Percentiles rank a stretch among this genome's conserved stretches.
Evolutionary conservation across 208 protist genomes (phyloP).

Genomic region (Leishmania gerbilli): DNA sequence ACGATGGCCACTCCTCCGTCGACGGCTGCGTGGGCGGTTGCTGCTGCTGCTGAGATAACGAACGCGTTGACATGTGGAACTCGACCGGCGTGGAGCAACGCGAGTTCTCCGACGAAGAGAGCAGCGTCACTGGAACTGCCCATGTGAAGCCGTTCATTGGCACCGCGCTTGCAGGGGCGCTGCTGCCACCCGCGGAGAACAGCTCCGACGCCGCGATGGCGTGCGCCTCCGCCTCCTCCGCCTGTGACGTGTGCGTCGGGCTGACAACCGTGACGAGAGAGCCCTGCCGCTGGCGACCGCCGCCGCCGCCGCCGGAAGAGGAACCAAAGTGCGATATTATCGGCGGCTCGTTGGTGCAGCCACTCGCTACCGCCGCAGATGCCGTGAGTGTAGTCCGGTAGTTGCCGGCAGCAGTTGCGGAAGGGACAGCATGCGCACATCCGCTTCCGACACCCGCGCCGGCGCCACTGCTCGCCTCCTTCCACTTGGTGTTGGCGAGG

Average conservation of each 20-base stretch:
- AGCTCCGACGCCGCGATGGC: not conserved
- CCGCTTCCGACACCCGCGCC: not conserved
- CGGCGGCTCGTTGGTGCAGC: not conserved
- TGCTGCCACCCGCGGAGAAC: not conserved
- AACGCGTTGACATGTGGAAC: not conserved
- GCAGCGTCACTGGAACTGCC: not conserved
- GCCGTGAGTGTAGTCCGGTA: not conserved
- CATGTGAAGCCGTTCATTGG: not conserved
- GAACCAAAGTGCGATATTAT: not conserved
- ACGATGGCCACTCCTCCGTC: not conserved
- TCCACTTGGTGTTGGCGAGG: slow-evolving; percentile 6
- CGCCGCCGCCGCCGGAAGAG: not conserved
- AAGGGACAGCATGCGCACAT: not conserved
- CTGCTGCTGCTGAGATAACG: not conserved
- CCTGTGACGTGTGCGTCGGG: slow-evolving; percentile 17
- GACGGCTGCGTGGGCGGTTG: not conserved
- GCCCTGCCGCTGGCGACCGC: slow-evolving; percentile 14
- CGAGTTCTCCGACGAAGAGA: slow-evolving; percentile 1
- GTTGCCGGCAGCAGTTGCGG: not conserved
- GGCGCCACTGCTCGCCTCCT: slow-evolving; percentile 8
- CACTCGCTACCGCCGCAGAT: not conserved
- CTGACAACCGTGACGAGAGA: slow-evolving; percentile 19
- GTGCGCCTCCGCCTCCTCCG: not conserved
- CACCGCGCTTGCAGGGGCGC: not conserved
- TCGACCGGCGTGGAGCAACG: not conserved